phyloP scores from a whole-genome alignment of 2,329 filamentous ascomycete genomes.

The Fusarium fujikuroi region DNA sequence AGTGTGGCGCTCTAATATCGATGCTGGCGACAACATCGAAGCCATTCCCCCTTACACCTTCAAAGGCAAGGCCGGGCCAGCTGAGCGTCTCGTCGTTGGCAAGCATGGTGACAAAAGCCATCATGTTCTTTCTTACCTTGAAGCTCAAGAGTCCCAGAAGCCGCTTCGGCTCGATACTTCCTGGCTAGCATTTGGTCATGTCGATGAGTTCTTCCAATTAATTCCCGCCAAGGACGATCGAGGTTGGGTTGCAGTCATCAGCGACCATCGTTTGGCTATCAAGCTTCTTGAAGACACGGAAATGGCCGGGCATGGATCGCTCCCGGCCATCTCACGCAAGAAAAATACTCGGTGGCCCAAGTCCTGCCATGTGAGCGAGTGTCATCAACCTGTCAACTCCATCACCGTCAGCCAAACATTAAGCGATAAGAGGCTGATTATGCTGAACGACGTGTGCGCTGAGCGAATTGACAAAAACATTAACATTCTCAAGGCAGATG shows the following conservation, averaged over 20 bases:
- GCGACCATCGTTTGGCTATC: constrained; percentile 29
- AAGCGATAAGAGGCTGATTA: too few relatives aligned
- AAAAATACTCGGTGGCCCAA: too few relatives aligned
- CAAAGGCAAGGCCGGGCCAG: not conserved
- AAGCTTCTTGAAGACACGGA: not conserved
- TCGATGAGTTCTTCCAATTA: constrained; percentile 45
- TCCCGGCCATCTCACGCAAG: not conserved
- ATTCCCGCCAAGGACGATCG: constrained; percentile 34
- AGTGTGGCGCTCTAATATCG: too few relatives aligned
- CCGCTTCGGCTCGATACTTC: constrained; percentile 46
- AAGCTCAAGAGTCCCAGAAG: constrained; percentile 48
- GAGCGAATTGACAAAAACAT: too few relatives aligned
- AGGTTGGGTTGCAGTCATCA: constrained; percentile 35
- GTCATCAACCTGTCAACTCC: too few relatives aligned
- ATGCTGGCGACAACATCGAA: constrained; percentile 46
- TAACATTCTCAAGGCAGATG: too few relatives aligned
- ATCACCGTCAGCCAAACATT: too few relatives aligned
- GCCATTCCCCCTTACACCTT: constrained; percentile 14
- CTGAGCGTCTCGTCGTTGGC: too few relatives aligned
- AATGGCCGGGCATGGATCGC: constrained; percentile 14
- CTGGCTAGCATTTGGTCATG: constrained; percentile 41
- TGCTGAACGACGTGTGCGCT: too few relatives aligned
- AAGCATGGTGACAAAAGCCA: too few relatives aligned
- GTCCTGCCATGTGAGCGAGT: too few relatives aligned
- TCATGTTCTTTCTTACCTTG: constrained; percentile 42